phyloP scores from a whole-genome alignment of 2,329 filamentous ascomycete species.

The Talaromyces sp. region DNA sequence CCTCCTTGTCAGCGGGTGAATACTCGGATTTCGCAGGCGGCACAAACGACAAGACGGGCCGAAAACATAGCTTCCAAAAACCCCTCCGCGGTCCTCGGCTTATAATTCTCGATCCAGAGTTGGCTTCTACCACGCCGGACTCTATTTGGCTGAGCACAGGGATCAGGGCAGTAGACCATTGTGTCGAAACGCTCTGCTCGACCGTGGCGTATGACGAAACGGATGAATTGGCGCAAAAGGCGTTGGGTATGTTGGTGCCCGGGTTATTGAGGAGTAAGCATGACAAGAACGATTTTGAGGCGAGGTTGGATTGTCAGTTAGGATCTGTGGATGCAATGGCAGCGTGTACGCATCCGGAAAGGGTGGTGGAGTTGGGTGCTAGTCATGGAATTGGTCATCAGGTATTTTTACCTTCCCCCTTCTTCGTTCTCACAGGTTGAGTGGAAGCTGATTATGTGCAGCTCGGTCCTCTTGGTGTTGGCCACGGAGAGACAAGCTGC shows the following conservation, averaged over 20 bases:
- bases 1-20: constrained; percentile 43
- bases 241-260: constrained; percentile 42
- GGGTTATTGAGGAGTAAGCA: constrained; percentile 42
- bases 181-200: constrained; percentile 54
- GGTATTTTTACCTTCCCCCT: constrained; percentile 23
- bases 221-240: constrained; percentile 39
- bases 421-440: not conserved
- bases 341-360: constrained; percentile 38
- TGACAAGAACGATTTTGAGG: constrained; percentile 39
- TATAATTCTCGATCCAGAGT: constrained; percentile 55
- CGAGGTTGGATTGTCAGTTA: constrained; percentile 48
- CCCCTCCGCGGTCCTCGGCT: constrained; percentile 47
- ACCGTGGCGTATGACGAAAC: constrained; percentile 31
- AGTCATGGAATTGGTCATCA: constrained; percentile 55
- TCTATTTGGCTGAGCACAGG: constrained; percentile 58
- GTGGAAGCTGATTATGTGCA: constrained; percentile 18
- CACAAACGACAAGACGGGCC: constrained; percentile 35
- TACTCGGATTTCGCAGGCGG: constrained; percentile 42
- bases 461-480: constrained; percentile 55
- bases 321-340: constrained; percentile 55
- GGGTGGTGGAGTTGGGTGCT: constrained; percentile 43
- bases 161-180: constrained; percentile 56
- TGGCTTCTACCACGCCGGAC: constrained; percentile 51
- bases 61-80: constrained; percentile 36
- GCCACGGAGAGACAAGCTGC: constrained; percentile 60